phyloP scores from a whole-genome alignment of 306 rosid species.

The Hylodesmum podocarpum region DNA sequence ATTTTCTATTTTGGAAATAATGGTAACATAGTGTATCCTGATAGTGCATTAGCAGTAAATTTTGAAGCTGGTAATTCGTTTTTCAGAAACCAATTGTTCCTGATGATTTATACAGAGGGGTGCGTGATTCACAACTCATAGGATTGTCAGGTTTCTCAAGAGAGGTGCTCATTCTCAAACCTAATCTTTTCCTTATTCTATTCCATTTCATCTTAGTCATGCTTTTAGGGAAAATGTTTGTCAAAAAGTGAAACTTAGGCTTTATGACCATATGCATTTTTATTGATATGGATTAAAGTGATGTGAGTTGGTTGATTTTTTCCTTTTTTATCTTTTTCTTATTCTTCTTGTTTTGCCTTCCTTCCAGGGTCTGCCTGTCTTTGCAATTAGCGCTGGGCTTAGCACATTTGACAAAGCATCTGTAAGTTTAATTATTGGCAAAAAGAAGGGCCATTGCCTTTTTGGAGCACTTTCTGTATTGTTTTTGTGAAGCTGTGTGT shows the following conservation, averaged over 20 bases:
- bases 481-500: background rate
- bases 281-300: background rate
- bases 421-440: conserved; percentile 54
- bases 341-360: conserved; percentile 9
- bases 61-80: conserved; percentile 8
- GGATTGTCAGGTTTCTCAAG: conserved; percentile 91
- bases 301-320: background rate
- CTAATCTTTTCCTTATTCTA: background rate
- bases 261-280: background rate
- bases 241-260: background rate
- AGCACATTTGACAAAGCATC: conserved; percentile 95
- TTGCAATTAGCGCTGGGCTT: conserved; percentile 78
- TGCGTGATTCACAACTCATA: conserved; percentile 91
- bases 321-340: background rate
- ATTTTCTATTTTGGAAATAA: background rate
- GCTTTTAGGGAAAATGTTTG: background rate
- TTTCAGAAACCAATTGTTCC: conserved; percentile 92
- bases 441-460: background rate
- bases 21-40: background rate
- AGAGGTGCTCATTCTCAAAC: conserved; percentile 64
- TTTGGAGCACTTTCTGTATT: conserved; percentile 8
- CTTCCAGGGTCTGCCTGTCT: conserved; percentile 85
- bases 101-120: conserved; percentile 65
- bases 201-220: background rate
- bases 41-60: background rate